Conservation (phyloP, 805 yeast genomes). For the Trichomonascus vanleenenianus region DNA sequence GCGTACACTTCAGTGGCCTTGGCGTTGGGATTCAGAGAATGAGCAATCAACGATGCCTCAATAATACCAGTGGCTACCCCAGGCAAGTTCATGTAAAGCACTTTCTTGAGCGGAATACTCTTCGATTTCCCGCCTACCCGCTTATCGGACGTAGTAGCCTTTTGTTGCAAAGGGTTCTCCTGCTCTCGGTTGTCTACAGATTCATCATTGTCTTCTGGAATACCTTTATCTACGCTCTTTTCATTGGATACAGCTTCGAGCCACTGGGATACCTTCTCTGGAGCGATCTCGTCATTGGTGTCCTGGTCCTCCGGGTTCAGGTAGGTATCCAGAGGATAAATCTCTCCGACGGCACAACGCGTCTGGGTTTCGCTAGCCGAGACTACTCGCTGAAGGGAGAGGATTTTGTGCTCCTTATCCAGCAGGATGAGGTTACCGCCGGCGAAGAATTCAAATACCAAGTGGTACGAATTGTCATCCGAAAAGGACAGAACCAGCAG, state of each 20-base stretch:
- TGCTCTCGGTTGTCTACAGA: conserved; percentile 1
- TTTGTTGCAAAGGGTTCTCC: conserved; percentile 1
- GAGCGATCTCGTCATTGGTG: neutral
- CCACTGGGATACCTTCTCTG: conserved; percentile 9
- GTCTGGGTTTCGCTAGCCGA: conserved; percentile 49
- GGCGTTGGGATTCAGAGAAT: conserved; percentile 40
- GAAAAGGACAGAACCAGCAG: conserved; percentile 78
- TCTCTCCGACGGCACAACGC: conserved; percentile 65
- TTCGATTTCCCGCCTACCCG: neutral
- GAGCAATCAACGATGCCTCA: conserved; percentile 43
- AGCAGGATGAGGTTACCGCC: conserved; percentile 85
- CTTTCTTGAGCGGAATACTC: conserved; percentile 51
- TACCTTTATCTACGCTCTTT: neutral
- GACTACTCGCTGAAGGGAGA: conserved; percentile 72
- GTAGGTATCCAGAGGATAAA: conserved; percentile 35
- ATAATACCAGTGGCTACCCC: conserved; percentile 75
- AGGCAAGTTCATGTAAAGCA: conserved; percentile 59
- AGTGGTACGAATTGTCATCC: conserved; percentile 60
- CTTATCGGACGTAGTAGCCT: conserved; percentile 9
- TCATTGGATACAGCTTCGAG: neutral
- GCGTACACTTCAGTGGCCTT: conserved; percentile 23
- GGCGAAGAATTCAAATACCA: conserved; percentile 87
- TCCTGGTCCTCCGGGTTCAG: conserved; percentile 3
- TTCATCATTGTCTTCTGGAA: conserved; percentile 4
- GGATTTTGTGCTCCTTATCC: conserved; percentile 58